Evolutionary conservation across 768 basidiomycete species (phyloP), one percentile per base, ranked within the genome.

Genomic region (Mycena leptocephala): DNA sequence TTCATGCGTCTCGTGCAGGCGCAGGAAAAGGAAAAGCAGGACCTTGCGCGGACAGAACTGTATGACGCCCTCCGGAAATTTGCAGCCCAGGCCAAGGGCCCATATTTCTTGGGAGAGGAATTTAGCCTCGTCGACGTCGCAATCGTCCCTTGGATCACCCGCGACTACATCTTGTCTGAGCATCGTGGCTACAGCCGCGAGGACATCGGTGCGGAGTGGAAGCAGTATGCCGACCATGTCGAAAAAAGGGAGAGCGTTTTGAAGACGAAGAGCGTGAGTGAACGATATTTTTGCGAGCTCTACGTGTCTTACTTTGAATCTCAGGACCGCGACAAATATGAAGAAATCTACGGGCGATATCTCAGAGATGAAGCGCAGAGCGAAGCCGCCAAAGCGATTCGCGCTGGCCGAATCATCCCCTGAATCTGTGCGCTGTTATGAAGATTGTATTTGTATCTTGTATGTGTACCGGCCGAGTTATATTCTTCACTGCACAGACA

Each of bases 351-450:
- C 74, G 88, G 85, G 10, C 87, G 92, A 5, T 93, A 92, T 80
- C 83, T 93, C 48, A 87, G 87, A 10, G 88, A 93, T 77, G 90
- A 92, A 76, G 88, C 90, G 2, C 87, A 90, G 80, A 89, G 90
- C 73, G 90, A 89, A 64, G 88, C 86, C 35, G 90, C 90, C 0
- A 90, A 89, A 75, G 91, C 90, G 7, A 87, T 87, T 16, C 85
- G 90, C 59, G 86, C 85, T 32, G 89, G 90, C 18, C 37, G 59
- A 26, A 24, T 39, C n/a, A 62, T 62, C 18, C 59, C 59, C 13
- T 62, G 33, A 59, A 28, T 18, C 13, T 13, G 39, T 13, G 39
- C 39, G 39, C 18, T n/a, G n/a, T n/a, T n/a, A n/a, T n/a, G n/a
- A 43, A 43, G 18, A 43, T 14, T 43, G 18, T 43, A 46, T 46